Evolutionary conservation across 1,139 yeast genomes (phyloP).

Genomic region (Debaryomyces robertsiae): DNA sequence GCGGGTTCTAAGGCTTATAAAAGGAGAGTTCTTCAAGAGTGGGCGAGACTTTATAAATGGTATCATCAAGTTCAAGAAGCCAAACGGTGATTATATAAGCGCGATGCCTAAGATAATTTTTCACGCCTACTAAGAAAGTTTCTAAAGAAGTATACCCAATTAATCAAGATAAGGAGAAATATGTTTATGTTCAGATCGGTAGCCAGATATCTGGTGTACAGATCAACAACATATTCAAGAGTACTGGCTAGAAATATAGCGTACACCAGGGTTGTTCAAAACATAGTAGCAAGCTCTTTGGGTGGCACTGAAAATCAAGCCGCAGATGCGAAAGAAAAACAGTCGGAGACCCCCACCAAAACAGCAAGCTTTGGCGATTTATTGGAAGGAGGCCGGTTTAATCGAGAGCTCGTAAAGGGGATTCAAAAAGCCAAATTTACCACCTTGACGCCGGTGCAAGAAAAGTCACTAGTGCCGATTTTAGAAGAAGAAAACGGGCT

Average conservation of each 20-base stretch:
- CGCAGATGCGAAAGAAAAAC: neutral
- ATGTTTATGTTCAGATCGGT: conserved; percentile 8
- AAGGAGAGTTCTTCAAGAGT: too few species aligned
- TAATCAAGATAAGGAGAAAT: neutral
- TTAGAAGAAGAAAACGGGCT: conserved; percentile 60
- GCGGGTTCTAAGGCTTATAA: too few species aligned
- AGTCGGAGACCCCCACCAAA: conserved; percentile 6
- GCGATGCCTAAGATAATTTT: conserved; percentile 5
- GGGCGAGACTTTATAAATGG: too few species aligned
- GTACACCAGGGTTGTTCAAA: neutral
- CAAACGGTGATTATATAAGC: conserved; percentile 5
- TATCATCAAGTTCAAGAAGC: too few species aligned
- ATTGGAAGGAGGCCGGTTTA: conserved; percentile 17
- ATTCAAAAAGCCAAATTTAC: conserved; percentile 45
- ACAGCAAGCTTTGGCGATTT: conserved; percentile 16
- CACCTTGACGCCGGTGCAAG: conserved; percentile 78
- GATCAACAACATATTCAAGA: neutral
- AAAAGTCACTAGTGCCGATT: conserved; percentile 68
- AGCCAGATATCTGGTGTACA: conserved; percentile 1
- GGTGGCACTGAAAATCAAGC: neutral
- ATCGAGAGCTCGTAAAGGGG: conserved; percentile 27
- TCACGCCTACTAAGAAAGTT: neutral
- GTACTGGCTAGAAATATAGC: conserved; percentile 1
- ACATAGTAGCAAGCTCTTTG: neutral
- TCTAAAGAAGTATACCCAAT: neutral